These are phyloP conservation scores for Glycyrrhiza uralensis DNA, from an alignment of 306 rosid species.

Conservation along the genomic window DNA sequence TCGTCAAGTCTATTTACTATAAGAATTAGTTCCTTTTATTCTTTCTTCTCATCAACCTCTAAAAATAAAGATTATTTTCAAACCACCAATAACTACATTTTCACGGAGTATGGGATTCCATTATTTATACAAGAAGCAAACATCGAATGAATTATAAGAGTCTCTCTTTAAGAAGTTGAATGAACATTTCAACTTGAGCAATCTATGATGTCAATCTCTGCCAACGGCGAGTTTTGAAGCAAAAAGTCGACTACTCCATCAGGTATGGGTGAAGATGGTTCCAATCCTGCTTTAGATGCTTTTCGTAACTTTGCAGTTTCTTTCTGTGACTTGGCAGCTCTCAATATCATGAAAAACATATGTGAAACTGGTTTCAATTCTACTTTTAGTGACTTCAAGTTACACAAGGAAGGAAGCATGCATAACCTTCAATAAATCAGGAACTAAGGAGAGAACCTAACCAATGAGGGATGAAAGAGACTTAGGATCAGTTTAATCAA, in stretches of 20 bases:
- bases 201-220: not conserved
- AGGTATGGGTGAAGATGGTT: not conserved
- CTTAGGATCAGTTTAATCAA: not conserved
- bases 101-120: too few relatives aligned
- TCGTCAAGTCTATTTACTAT: too few relatives aligned
- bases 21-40: too few relatives aligned
- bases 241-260: constrained; percentile 3
- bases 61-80: too few relatives aligned
- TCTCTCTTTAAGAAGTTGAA: not conserved
- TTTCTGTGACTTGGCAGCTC: not conserved
- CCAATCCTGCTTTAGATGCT: not conserved
- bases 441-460: constrained; percentile 24
- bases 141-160: too few relatives aligned
- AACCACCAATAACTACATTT: too few relatives aligned
- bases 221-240: constrained; percentile 20
- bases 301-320: not conserved
- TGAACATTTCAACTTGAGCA: not conserved
- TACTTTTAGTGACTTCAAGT: constrained; percentile 6
- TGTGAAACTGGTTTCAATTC: not conserved
- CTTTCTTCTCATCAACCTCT: too few relatives aligned
- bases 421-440: not conserved
- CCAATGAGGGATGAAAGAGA: not conserved
- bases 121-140: too few relatives aligned
- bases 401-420: constrained; percentile 14
- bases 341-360: not conserved